Percentiles rank a stretch among this genome's conserved stretches.
phyloP scores from a whole-genome alignment of 1,284 basidiomycete species.

The Apiotrichum montevideense region DNA sequence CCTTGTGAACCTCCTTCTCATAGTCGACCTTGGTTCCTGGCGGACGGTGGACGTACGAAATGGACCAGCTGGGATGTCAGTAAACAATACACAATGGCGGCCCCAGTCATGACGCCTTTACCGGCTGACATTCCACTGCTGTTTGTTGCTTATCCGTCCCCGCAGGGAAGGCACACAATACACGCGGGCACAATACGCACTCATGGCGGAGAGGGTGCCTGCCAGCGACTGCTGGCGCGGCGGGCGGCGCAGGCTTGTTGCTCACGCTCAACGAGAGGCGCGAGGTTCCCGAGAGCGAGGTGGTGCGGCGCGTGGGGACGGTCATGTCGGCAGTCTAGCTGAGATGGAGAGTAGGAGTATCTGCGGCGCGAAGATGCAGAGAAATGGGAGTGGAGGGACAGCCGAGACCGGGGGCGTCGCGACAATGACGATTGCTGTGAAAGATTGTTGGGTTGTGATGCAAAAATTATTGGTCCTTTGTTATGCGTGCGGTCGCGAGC shows the following conservation, averaged over 20 bases:
- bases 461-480: no score
- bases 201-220: conserved; percentile 45
- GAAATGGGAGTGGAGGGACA: no score
- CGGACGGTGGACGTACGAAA: conserved; percentile 47
- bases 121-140: no score
- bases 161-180: no score
- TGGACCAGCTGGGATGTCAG: conserved; percentile 41
- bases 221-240: conserved; percentile 19
- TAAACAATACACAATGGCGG: neutral
- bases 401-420: no score
- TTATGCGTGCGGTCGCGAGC: no score
- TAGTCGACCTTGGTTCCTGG: conserved; percentile 47
- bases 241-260: conserved; percentile 18
- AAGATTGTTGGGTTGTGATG: no score
- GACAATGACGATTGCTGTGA: no score
- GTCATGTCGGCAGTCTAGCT: neutral
- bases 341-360: neutral
- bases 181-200: conserved; percentile 23
- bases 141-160: no score
- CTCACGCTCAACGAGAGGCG: conserved; percentile 39
- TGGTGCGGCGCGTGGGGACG: conserved; percentile 26
- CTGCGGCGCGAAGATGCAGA: no score
- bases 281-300: conserved; percentile 37
- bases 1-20: conserved; percentile 46
- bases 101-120: no score